These are phyloP conservation scores for Diaporthe sp. DNA, from an alignment of 2,329 filamentous ascomycete species.

Conservation along the genomic window DNA sequence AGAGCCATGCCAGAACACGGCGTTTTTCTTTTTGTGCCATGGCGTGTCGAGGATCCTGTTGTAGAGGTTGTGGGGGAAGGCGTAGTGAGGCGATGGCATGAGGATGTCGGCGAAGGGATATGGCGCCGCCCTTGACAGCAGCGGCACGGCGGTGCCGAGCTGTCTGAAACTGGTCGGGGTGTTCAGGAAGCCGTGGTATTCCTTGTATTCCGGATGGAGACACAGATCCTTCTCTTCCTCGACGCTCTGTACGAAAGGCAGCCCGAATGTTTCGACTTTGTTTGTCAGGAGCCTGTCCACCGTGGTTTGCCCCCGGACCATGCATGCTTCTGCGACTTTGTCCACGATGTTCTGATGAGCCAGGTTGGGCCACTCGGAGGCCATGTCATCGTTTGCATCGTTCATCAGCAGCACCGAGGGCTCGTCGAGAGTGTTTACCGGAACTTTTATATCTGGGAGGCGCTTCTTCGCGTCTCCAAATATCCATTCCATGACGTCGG, in stretches of 20 bases:
- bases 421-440: conserved; percentile 65
- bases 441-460: conserved; percentile 57
- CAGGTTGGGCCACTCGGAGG: conserved; percentile 19
- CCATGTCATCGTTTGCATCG: conserved; percentile 40
- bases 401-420: conserved; percentile 56
- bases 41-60: conserved; percentile 22
- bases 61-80: conserved; percentile 35
- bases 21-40: conserved; percentile 39
- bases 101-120: conserved; percentile 39
- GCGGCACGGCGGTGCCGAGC: conserved; percentile 10
- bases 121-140: conserved; percentile 33
- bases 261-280: conserved; percentile 44
- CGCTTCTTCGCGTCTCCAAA: conserved; percentile 45
- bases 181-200: conserved; percentile 60
- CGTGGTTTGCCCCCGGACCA: conserved; percentile 21
- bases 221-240: conserved; percentile 56
- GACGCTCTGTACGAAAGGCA: conserved; percentile 55
- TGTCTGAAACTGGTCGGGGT: conserved; percentile 57
- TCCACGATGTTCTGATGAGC: conserved; percentile 49
- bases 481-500: conserved; percentile 51
- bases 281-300: background rate
- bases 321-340: background rate
- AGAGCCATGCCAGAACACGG: conserved; percentile 40
- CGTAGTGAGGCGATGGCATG: conserved; percentile 39
- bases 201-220: conserved; percentile 57